A percentile compares a stretch with the other conserved stretches of the same genome.
Evolutionary conservation across 257 asterid species (phyloP).

Genomic region (Striga asiatica): DNA sequence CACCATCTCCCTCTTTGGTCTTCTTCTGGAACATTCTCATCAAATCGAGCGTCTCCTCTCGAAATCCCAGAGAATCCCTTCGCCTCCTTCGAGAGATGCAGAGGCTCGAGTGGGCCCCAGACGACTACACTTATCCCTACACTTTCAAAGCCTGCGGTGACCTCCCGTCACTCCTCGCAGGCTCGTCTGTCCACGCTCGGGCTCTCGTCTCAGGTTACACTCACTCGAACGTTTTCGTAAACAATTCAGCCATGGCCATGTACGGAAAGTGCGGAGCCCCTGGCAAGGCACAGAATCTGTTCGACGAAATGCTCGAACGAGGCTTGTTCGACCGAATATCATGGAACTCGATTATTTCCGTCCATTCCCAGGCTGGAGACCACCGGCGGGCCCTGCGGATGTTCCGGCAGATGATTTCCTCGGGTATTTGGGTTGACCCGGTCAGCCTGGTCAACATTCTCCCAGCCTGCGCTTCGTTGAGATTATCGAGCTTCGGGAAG

Average conservation of each 20-base stretch:
- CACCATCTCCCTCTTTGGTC: conserved; percentile 30
- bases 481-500: conserved; percentile 38
- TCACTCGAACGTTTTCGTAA: conserved; percentile 63
- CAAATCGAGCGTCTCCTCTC: conserved; percentile 26
- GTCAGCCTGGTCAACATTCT: conserved; percentile 72
- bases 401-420: conserved; percentile 41
- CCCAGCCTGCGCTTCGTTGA: conserved; percentile 59
- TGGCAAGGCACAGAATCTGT: conserved; percentile 38
- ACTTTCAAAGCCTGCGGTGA: conserved; percentile 61
- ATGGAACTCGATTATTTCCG: conserved; percentile 72
- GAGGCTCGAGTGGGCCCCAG: conserved; percentile 49
- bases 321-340: conserved; percentile 55
- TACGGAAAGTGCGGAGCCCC: conserved; percentile 56
- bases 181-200: conserved; percentile 47
- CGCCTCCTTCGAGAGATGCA: conserved; percentile 53
- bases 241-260: conserved; percentile 56
- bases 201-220: conserved; percentile 33
- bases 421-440: conserved; percentile 49
- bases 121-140: conserved; percentile 67
- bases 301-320: conserved; percentile 46
- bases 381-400: conserved; percentile 29
- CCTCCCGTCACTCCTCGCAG: conserved; percentile 23
- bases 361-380: conserved; percentile 40
- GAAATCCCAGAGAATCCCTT: conserved; percentile 29
- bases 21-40: conserved; percentile 78